These are phyloP conservation scores for Ustilago trichophora DNA, from an alignment of 1,284 basidiomycete species.

Conservation along the genomic window DNA sequence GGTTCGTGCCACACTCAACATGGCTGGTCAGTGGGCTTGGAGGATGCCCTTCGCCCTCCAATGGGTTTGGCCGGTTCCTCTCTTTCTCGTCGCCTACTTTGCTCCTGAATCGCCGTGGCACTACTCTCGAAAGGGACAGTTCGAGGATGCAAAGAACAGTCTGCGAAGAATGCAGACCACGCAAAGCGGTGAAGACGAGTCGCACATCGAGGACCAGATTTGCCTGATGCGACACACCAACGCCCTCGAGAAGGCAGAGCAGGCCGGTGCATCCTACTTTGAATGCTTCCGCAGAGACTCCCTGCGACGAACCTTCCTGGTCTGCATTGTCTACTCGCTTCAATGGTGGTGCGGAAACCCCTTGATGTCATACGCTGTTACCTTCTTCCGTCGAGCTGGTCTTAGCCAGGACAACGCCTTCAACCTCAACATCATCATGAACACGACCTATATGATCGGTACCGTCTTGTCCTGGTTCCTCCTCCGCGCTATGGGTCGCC, in stretches of 20 bases:
- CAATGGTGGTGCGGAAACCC: conserved; percentile 65
- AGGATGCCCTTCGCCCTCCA: conserved; percentile 68
- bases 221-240: conserved; percentile 68
- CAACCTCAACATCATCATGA: conserved; percentile 67
- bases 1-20: conserved; percentile 64
- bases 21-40: conserved; percentile 64
- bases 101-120: conserved; percentile 68
- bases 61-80: conserved; percentile 66
- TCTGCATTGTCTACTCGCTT: conserved; percentile 57
- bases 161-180: conserved; percentile 13
- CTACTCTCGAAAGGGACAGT: conserved; percentile 68
- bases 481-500: conserved; percentile 67
- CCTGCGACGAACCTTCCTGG: conserved; percentile 67
- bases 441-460: conserved; percentile 66
- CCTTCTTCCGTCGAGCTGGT: conserved; percentile 69
- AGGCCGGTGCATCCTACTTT: conserved; percentile 64
- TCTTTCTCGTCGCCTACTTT: conserved; percentile 60
- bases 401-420: conserved; percentile 65
- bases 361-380: conserved; percentile 62
- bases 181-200: conserved; percentile 14
- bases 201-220: conserved; percentile 65
- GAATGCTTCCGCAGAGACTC: conserved; percentile 69
- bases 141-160: conserved; percentile 68
- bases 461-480: conserved; percentile 68
- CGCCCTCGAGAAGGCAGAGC: conserved; percentile 65